A percentile compares a stretch with the other conserved stretches of the same genome.
phyloP scores from a whole-genome alignment of 805 yeast species.

The Starmerella lactis-condensi region DNA sequence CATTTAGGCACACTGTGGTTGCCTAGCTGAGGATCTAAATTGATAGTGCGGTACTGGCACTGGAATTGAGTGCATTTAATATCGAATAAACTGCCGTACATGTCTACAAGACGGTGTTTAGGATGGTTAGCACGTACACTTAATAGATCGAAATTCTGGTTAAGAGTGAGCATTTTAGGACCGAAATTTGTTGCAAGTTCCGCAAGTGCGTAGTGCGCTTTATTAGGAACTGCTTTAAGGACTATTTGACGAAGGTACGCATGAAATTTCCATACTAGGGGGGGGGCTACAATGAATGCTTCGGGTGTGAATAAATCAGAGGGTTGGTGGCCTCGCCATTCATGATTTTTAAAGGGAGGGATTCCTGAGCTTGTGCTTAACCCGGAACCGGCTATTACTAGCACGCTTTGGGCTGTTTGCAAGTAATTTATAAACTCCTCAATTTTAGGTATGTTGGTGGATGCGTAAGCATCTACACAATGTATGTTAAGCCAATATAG shows the following conservation, averaged over 20 bases:
- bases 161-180: constrained; percentile 40
- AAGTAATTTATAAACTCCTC: constrained; percentile 23
- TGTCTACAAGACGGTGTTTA: constrained; percentile 34
- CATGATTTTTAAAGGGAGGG: constrained; percentile 57
- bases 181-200: constrained; percentile 29
- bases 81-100: constrained; percentile 65
- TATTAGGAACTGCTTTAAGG: constrained; percentile 48
- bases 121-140: constrained; percentile 48
- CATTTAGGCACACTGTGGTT: constrained; percentile 49
- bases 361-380: constrained; percentile 61
- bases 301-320: constrained; percentile 83
- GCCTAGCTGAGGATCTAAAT: constrained; percentile 22
- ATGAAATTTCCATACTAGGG: constrained; percentile 80
- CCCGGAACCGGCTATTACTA: constrained; percentile 61
- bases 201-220: constrained; percentile 55
- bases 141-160: constrained; percentile 72
- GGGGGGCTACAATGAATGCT: constrained; percentile 68
- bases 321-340: constrained; percentile 61
- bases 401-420: constrained; percentile 20
- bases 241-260: constrained; percentile 50
- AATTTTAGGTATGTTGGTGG: too few species aligned
- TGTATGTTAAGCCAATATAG: too few species aligned
- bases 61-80: constrained; percentile 57
- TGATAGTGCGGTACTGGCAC: constrained; percentile 38
- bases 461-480: too few species aligned